Conservation (phyloP, 257 asterid species). For the Nicotiana sylvestris region DNA sequence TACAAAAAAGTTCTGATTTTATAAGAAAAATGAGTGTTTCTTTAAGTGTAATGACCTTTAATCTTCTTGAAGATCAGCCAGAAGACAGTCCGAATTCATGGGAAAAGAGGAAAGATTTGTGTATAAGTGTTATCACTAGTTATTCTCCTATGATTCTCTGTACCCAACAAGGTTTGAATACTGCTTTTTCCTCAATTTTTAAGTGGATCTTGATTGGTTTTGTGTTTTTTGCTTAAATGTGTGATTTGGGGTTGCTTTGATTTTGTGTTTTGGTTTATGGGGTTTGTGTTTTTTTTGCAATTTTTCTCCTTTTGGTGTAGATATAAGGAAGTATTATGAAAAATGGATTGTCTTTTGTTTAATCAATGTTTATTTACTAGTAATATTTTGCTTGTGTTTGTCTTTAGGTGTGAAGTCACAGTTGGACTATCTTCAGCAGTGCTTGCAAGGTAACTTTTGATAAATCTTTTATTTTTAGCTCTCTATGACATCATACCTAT, state of each 20-base stretch:
- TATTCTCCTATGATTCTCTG: conserved; percentile 90
- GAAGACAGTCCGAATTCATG: conserved; percentile 83
- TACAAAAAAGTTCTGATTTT: neutral
- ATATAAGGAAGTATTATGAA: neutral
- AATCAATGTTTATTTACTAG: conserved; percentile 9
- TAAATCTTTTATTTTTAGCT: no score
- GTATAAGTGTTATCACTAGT: conserved; percentile 79
- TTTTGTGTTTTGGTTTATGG: conserved; percentile 21
- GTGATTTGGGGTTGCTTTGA: conserved; percentile 38
- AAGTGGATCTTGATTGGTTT: conserved; percentile 19
- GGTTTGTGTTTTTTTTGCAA: conserved; percentile 13
- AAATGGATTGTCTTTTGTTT: neutral
- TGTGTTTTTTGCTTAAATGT: conserved; percentile 26
- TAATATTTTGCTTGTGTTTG: conserved; percentile 2
- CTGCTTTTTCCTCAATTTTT: neutral
- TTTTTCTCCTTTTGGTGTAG: conserved; percentile 14
- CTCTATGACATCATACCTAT: no score
- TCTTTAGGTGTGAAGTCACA: conserved; percentile 77
- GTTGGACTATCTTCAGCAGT: conserved; percentile 90
- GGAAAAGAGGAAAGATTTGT: conserved; percentile 92
- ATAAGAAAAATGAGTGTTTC: conserved; percentile 70
- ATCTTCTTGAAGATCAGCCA: conserved; percentile 89
- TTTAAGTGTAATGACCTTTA: conserved; percentile 81
- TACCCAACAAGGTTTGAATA: conserved; percentile 76
- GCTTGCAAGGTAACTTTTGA: conserved; percentile 67